Evolutionary conservation across 2,329 filamentous ascomycete genomes (phyloP).

Genomic region (Tricladium varicosporioides): DNA sequence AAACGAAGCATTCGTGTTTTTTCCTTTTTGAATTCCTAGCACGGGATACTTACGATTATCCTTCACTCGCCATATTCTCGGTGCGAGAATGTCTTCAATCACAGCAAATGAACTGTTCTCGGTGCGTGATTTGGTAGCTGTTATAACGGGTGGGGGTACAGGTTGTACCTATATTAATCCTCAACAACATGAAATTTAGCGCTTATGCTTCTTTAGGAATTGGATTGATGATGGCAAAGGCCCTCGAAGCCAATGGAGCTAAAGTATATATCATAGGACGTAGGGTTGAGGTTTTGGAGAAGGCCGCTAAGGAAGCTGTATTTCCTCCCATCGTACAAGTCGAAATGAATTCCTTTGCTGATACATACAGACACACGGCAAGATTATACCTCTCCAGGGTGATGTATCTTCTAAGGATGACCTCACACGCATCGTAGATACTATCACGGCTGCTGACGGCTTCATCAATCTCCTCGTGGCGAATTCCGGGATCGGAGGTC

Average conservation of each 20-base stretch:
- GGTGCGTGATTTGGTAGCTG: too few species aligned
- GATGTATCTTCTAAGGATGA: conserved; percentile 63
- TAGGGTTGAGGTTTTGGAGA: conserved; percentile 43
- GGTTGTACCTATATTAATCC: too few species aligned
- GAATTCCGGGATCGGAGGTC: conserved; percentile 57
- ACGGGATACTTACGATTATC: too few species aligned
- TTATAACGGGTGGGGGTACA: too few species aligned
- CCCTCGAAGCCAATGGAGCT: conserved; percentile 50
- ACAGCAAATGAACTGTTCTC: too few species aligned
- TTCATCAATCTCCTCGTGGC: conserved; percentile 60
- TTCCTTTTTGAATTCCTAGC: too few species aligned
- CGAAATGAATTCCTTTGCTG: not conserved
- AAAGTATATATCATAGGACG: conserved; percentile 57
- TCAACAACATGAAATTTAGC: too few species aligned
- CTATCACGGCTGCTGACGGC: conserved; percentile 52
- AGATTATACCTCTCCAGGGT: conserved; percentile 35
- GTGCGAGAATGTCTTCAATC: too few species aligned
- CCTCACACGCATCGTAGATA: conserved; percentile 53
- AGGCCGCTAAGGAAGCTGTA: conserved; percentile 38
- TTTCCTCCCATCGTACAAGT: not conserved
- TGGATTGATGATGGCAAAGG: conserved; percentile 54
- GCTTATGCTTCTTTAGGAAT: conserved; percentile 42
- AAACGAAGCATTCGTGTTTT: too few species aligned
- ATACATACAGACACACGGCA: conserved; percentile 10
- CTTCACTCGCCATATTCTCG: too few species aligned